A percentile compares a stretch with the other conserved stretches of the same genome.
phyloP scores from a whole-genome alignment of 2,329 filamentous ascomycete species.

The Dactylellina parvicollis region DNA sequence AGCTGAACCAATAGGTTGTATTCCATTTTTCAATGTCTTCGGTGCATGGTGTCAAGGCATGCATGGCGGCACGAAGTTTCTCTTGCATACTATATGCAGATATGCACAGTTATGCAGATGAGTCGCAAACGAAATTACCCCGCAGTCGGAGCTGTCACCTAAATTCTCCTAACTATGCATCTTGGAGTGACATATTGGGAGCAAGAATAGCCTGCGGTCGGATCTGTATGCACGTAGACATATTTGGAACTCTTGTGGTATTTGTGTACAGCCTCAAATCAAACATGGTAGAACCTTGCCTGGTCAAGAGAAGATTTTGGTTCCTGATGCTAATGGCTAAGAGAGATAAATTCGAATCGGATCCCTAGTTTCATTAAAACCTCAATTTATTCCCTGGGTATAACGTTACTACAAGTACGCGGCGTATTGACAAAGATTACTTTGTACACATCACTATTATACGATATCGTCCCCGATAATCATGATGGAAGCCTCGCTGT shows the following conservation, averaged over 20 bases:
- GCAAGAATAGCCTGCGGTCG: constrained; percentile 5
- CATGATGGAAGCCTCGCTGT: too few species aligned
- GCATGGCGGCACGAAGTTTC: too few species aligned
- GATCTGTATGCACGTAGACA: not conserved
- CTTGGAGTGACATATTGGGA: not conserved
- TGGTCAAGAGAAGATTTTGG: not conserved
- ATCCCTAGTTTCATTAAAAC: too few species aligned
- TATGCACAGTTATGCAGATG: not conserved
- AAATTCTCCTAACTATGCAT: not conserved
- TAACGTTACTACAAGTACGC: too few species aligned
- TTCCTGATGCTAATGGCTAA: not conserved
- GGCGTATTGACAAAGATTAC: too few species aligned
- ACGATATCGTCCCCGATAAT: too few species aligned
- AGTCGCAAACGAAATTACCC: constrained; percentile 26
- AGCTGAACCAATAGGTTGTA: constrained; percentile 22
- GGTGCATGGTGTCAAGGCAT: constrained; percentile 3
- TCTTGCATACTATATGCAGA: not conserved
- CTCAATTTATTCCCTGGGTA: too few species aligned
- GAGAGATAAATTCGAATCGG: too few species aligned
- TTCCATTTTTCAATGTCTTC: constrained; percentile 13
- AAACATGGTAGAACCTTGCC: not conserved
- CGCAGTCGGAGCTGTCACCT: constrained; percentile 19
- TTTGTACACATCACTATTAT: too few species aligned
- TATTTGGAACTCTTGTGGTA: not conserved
- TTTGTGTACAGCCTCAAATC: constrained; percentile 2